Evolutionary conservation across 148 eudicot genomes (phyloP), one percentile per base, ranked within the genome.

Genomic region (Fallopia convolvulus): DNA sequence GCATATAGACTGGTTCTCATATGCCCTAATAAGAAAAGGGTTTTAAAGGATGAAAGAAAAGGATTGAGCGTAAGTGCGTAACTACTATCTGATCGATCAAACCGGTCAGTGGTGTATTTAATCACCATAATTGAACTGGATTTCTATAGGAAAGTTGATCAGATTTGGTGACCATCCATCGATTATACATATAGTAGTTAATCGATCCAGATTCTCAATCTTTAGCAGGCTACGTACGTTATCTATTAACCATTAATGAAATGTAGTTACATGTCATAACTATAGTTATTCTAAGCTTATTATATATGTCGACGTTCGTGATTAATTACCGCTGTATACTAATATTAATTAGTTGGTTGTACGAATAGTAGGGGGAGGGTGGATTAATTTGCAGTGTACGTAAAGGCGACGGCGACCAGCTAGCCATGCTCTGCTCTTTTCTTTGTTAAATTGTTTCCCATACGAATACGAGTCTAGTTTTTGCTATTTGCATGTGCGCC

Each of bases 391-490:
- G 72, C 13, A 66, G 72, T 66, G 42, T 66, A 15, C 72, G 72
- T 66, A 32, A 66, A 66, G 72, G 72, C 72, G 72, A 66, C 72
- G 72, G 72, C 72, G 36, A 66, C 42, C 72, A 66, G 13, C 4
- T 53, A 18, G 3, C 8, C 10, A 44, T 44, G 47, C 47, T 44
- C 47, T 44, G 47, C 30, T 26, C 30, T 6, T 44, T 44, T 44
- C 10, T 44, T 44, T 44, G 47, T 44, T 44, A 44, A 44, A 44
- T 44, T 44, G 47, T 44, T 44, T 44, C 47, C 2, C 30, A 26
- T 26, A 26, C 30, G 30, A 26, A 26, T 26, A 26, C 30, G 30
- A 26, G 30, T 26, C 30, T 52, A 14, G n/a, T 15, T 52, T 52
- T 52, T 52, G n/a, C 17, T 52, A 15, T 15, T 33, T 66, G 72